Conservation (phyloP, 2,329 filamentous ascomycete genomes). For the Lasiodiplodia gonubiensis region DNA sequence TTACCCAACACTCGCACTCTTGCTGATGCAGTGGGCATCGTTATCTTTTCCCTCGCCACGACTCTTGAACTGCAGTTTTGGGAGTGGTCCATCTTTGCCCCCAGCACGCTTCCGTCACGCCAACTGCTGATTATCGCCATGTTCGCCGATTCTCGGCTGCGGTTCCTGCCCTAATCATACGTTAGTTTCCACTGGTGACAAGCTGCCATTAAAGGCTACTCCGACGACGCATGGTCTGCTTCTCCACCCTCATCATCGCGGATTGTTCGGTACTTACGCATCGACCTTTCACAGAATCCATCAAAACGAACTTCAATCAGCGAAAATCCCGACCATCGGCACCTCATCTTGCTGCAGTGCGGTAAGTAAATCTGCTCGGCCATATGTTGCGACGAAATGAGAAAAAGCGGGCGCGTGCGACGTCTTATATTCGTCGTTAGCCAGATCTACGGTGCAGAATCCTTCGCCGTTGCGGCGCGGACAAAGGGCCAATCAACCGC, state of each 20-base stretch:
- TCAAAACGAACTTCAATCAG: background rate
- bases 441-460: background rate
- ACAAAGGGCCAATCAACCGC: background rate
- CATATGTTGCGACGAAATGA: background rate
- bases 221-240: background rate
- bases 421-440: background rate
- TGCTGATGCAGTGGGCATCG: background rate
- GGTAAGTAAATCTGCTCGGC: background rate
- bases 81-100: background rate
- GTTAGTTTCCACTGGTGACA: background rate
- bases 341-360: background rate
- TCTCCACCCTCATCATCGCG: background rate
- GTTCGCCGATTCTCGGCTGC: background rate
- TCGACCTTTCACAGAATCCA: background rate
- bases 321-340: background rate
- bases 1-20: background rate
- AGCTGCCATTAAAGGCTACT: background rate
- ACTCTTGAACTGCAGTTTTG: background rate
- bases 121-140: background rate
- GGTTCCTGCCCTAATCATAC: background rate
- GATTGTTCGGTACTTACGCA: background rate
- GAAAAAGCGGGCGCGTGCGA: background rate
- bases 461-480: conserved; percentile 6
- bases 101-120: background rate
- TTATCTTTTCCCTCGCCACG: background rate